A percentile compares a stretch with the other conserved stretches of the same genome.
Evolutionary conservation across 495 filamentous ascomycete genomes (phyloP).

Genomic region (Xylaria curta): DNA sequence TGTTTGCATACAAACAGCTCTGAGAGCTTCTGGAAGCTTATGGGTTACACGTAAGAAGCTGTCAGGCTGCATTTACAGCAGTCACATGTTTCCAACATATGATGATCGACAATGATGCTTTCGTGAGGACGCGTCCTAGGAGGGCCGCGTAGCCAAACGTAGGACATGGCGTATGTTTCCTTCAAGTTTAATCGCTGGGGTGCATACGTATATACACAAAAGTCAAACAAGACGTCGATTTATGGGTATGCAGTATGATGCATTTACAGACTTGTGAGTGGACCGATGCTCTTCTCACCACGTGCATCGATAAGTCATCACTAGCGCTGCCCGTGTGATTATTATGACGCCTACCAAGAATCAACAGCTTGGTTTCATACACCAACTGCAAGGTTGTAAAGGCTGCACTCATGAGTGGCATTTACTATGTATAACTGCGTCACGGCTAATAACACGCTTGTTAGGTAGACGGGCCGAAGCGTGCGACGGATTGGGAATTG

Average conservation of each 20-base stretch:
- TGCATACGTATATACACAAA: background rate
- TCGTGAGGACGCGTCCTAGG: background rate
- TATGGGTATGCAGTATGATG: background rate
- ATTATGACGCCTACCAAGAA: background rate
- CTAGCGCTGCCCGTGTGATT: background rate
- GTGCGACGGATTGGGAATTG: background rate
- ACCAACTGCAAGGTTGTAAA: background rate
- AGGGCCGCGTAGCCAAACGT: constrained; percentile 14
- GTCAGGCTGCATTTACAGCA: background rate
- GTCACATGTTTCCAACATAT: background rate
- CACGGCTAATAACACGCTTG: constrained; percentile 6
- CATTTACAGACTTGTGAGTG: background rate
- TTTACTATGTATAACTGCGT: background rate
- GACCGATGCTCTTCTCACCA: constrained; percentile 9
- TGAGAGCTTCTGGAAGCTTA: background rate
- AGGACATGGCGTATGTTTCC: background rate
- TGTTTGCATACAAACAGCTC: background rate
- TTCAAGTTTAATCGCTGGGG: background rate
- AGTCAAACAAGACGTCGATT: background rate
- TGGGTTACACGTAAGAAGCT: background rate
- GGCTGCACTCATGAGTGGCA: background rate
- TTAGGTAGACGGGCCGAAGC: constrained; percentile 25
- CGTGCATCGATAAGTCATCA: background rate
- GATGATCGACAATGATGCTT: background rate
- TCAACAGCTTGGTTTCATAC: background rate